Evolutionary conservation across 2,329 filamentous ascomycete species (phyloP), one percentile per base, ranked within the genome.

Genomic region (Ascochyta rabiei): DNA sequence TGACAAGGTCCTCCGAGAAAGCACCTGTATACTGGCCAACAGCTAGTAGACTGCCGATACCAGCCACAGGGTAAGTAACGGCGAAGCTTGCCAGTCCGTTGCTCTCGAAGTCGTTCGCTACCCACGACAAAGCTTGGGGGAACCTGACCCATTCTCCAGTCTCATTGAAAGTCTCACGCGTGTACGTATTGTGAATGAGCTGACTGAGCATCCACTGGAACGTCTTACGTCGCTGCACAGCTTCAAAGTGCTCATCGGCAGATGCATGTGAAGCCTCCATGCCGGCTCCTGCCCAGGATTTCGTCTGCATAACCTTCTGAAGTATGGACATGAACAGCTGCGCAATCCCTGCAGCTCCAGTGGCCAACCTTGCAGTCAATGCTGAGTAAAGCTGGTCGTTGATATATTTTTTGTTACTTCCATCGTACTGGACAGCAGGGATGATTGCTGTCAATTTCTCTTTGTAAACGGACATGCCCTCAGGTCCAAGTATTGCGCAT

Each of bases 241-340:
- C 56, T 48, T 69, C 65, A 4, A 57, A 26, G 8, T 60, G 56
- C 28, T 62, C 61, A 33, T 54, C 53, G 12, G 26, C 23, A 18
- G 45, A 28, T n/a, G 46, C n/a, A 15, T 60, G 30, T 5, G 42
- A 40, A 6, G 55, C 41, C 8, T 49, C 28, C 9, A 60, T 38
- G 7, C 40, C 45, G 1, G 65, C 65, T 16, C 66, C 66, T 23
- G 68, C 70, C 70, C 71, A 74, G 13, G 57, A 31, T 46, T 69
- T 73, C 6, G 63, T 66, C 21, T 50, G 50, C 24, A 73, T 53
- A 0, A 67, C 59, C 16, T 57, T 52, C 10, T 67, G 61, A 2
- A 74, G 62, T 15, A 73, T 67, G 1, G 69, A 61, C 63, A 71
- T 69, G 59, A 73, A 72, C 1, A 74, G 52, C 45, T 74, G 72